These are phyloP conservation scores for Tephrocybe sp. DNA, from an alignment of 768 basidiomycete species.

Conservation along the genomic window DNA sequence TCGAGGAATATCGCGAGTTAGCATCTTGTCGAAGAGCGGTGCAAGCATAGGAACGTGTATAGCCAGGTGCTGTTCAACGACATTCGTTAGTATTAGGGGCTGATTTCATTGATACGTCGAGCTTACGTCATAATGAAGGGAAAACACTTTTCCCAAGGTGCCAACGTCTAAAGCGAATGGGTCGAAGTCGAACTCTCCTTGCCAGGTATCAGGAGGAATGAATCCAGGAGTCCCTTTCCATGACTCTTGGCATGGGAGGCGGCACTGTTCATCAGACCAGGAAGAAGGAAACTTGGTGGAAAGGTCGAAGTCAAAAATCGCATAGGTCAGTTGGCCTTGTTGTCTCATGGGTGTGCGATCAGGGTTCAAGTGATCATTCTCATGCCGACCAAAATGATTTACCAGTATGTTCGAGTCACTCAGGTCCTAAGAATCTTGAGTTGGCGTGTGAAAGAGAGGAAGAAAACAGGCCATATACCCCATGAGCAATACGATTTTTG, in stretches of 20 bases:
- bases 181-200: constrained; percentile 24
- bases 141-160: constrained; percentile 13
- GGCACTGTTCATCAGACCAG: constrained; percentile 8
- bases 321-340: constrained; percentile 16
- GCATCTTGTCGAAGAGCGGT: constrained; percentile 10
- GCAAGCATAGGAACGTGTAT: constrained; percentile 9
- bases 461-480: constrained; percentile 15
- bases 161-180: constrained; percentile 24
- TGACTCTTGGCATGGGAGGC: constrained; percentile 6
- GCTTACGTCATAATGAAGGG: constrained; percentile 9
- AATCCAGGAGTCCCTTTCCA: constrained; percentile 1
- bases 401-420: constrained; percentile 16
- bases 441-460: background rate
- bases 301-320: constrained; percentile 19
- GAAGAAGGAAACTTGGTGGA: constrained; percentile 16
- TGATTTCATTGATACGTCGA: background rate
- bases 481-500: constrained; percentile 17
- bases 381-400: constrained; percentile 13
- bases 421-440: constrained; percentile 11
- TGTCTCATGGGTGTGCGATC: constrained; percentile 2
- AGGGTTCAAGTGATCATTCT: background rate
- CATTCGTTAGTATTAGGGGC: background rate
- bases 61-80: background rate
- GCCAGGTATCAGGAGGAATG: constrained; percentile 13
- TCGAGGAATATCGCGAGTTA: constrained; percentile 2